phyloP scores from a whole-genome alignment of 2,329 filamentous ascomycete species.

The Botryotinia calthae region DNA sequence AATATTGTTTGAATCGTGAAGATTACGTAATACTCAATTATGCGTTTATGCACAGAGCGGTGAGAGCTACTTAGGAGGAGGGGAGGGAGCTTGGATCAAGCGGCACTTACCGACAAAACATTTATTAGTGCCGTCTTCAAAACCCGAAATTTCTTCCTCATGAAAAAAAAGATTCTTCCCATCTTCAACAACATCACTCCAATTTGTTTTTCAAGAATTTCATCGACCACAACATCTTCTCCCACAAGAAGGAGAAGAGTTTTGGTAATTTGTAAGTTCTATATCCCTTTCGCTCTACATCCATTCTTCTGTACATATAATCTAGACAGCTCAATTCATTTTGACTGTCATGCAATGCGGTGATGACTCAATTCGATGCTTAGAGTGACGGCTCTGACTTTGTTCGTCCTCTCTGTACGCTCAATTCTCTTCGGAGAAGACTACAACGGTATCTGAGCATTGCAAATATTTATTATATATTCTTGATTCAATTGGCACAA shows the following conservation, averaged over 20 bases:
- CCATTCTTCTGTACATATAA: background rate
- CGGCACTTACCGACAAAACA: background rate
- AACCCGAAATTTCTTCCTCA: background rate
- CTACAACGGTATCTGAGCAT: constrained; percentile 97
- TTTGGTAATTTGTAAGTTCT: constrained; percentile 26
- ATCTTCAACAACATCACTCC: background rate
- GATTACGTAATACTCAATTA: background rate
- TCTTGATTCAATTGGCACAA: constrained; percentile 9
- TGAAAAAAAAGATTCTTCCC: background rate
- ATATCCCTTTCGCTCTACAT: background rate
- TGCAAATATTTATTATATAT: constrained; percentile 33
- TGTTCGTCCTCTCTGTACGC: constrained; percentile 60
- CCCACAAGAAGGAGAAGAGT: constrained; percentile 13
- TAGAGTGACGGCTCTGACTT: constrained; percentile 48
- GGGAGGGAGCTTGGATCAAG: background rate
- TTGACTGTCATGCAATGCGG: constrained; percentile 38
- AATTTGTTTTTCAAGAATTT: background rate
- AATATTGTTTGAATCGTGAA: background rate
- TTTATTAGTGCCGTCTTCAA: background rate
- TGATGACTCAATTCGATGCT: constrained; percentile 64
- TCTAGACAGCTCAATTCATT: background rate
- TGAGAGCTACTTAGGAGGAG: too few relatives aligned
- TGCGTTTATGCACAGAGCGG: background rate
- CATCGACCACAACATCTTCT: constrained; percentile 22
- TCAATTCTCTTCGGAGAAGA: constrained; percentile 63